Evolutionary conservation across 2,329 filamentous ascomycete species (phyloP), one percentile per base, ranked within the genome.

Genomic region (Xylaria polymorpha): DNA sequence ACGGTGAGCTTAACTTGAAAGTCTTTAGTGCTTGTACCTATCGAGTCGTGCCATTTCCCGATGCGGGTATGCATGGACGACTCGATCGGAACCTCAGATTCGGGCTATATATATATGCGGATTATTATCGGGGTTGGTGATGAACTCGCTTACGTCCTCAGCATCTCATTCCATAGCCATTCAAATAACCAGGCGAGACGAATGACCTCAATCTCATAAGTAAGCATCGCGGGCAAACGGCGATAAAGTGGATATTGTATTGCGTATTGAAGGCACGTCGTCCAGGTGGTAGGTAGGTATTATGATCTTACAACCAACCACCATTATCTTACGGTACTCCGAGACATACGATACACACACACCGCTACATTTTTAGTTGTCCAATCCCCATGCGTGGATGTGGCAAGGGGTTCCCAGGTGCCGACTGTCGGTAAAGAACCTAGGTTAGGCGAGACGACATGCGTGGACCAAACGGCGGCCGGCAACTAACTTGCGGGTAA

Each of bases 221-320:
- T 57, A 41, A 29, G 61, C 41, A 43, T 39, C 43, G 15, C 43
- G 51, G 18, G 51, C 61, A 37, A 58, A 50, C 10, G 50, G 50
- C 15, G 50, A 53, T 35, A 53, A n/a, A 53, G 8, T 25, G 50
- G 50, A n/a, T 7, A 53, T 53, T 35, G 5, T 53, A n/a, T 35
- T 6, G 25, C 4, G 29, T 35, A 5, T n/a, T 7, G 29, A 53
- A 32, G 32, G 22, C 29, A 32, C 25, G 25, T 29, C 25, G 15
- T 10, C 14, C 15, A 53, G 25, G n/a, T n/a, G n/a, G n/a, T n/a
- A n/a, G n/a, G n/a, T n/a, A n/a, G n/a, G 25, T 10, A 35, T 3
- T n/a, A 51, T 32, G 25, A 12, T 18, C 22, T 15, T 29, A 41
- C 37, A 14, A 41, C 37, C 43, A 46, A 18, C 41, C 12, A 43